phyloP scores from a whole-genome alignment of 768 basidiomycete species.

The Sarcodon aspratus region DNA sequence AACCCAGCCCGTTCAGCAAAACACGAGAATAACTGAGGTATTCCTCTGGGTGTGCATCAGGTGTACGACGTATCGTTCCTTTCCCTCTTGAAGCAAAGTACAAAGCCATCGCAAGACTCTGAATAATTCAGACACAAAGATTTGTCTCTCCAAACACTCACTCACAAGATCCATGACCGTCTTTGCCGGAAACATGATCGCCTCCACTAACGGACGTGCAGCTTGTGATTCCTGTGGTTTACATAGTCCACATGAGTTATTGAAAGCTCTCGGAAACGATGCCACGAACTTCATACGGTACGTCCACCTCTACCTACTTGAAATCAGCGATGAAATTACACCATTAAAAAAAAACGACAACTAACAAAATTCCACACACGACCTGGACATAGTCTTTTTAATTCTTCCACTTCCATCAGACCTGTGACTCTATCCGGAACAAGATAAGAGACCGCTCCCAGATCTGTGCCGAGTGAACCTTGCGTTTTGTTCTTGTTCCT shows the following conservation, averaged over 20 bases:
- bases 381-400: slow-evolving; percentile 63
- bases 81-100: slow-evolving; percentile 84
- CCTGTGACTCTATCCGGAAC: slow-evolving; percentile 90
- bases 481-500: slow-evolving; percentile 29
- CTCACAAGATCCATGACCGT: slow-evolving; percentile 90
- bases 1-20: slow-evolving; percentile 82
- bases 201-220: slow-evolving; percentile 43
- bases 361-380: slow-evolving; percentile 84
- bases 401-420: slow-evolving; percentile 63
- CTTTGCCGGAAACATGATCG: slow-evolving; percentile 65
- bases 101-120: slow-evolving; percentile 88
- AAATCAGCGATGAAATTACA: slow-evolving; percentile 2
- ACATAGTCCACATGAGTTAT: slow-evolving; percentile 1
- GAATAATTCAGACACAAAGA: neutral
- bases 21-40: slow-evolving; percentile 76
- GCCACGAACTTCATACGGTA: slow-evolving; percentile 57
- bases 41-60: slow-evolving; percentile 24
- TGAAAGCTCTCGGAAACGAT: neutral
- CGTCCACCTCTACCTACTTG: slow-evolving; percentile 69
- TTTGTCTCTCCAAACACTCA: neutral
- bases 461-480: slow-evolving; percentile 15
- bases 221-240: slow-evolving; percentile 52
- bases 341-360: slow-evolving; percentile 5
- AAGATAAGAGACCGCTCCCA: slow-evolving; percentile 33
- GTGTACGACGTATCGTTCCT: slow-evolving; percentile 39